Evolutionary conservation across 2,329 filamentous ascomycete species (phyloP).

Genomic region (Phaeophleospora eucalypticola): DNA sequence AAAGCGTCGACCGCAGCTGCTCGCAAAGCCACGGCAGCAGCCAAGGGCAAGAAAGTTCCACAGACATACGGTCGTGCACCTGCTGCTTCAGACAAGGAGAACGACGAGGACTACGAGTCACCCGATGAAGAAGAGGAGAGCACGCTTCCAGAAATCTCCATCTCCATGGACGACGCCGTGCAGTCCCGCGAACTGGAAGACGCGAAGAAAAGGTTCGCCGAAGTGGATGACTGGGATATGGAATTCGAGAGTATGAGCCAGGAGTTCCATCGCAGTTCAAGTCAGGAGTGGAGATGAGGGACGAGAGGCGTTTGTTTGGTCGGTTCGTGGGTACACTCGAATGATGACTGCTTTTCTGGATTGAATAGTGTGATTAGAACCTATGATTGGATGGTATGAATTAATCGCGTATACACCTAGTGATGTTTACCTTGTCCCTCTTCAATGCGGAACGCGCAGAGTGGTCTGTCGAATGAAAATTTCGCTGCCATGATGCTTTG

Average conservation of each 20-base stretch:
- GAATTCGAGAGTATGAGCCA: constrained; percentile 49
- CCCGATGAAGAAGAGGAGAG: constrained; percentile 25
- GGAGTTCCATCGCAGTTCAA: constrained; percentile 36
- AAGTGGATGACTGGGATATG: constrained; percentile 49
- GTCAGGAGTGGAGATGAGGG: constrained; percentile 32
- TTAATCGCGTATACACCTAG: too few species aligned
- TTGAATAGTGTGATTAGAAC: too few species aligned
- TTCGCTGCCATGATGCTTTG: too few species aligned
- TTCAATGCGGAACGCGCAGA: too few species aligned
- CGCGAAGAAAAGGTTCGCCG: constrained; percentile 46
- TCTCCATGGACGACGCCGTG: constrained; percentile 30
- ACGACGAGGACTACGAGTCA: constrained; percentile 29
- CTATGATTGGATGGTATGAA: too few species aligned
- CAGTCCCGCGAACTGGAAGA: constrained; percentile 38
- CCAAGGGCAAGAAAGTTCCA: constrained; percentile 11
- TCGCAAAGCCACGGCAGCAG: constrained; percentile 11
- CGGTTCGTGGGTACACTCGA: too few species aligned
- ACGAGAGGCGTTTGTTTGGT: too few species aligned
- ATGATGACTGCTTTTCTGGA: too few species aligned
- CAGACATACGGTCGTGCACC: constrained; percentile 29
- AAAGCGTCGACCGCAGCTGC: constrained; percentile 10
- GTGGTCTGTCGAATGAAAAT: too few species aligned
- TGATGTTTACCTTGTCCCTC: too few species aligned
- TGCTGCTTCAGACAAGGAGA: constrained; percentile 43
- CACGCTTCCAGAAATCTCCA: constrained; percentile 17